Percentiles rank a stretch among this genome's conserved stretches.
phyloP scores from a whole-genome alignment of 495 filamentous ascomycete genomes.

The Talaromyces wortmannii region DNA sequence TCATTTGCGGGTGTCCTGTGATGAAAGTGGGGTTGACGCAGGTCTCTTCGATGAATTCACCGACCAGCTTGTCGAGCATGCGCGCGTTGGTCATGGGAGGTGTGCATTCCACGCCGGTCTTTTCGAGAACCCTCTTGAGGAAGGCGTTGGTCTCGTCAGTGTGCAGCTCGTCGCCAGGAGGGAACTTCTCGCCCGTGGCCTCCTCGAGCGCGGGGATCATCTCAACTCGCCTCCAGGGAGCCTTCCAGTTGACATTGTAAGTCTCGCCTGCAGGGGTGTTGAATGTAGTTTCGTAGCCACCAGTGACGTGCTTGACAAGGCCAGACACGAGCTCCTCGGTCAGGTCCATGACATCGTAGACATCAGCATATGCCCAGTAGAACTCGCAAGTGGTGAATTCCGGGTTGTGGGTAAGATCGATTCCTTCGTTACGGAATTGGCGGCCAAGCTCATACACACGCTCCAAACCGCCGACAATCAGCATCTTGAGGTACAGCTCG shows the following conservation, averaged over 20 bases:
- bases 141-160: conserved; percentile 82
- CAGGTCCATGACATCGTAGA: conserved; percentile 85
- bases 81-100: conserved; percentile 90
- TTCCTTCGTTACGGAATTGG: conserved; percentile 91
- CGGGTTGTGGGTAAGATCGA: conserved; percentile 96
- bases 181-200: conserved; percentile 88
- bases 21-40: conserved; percentile 98
- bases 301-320: conserved; percentile 87
- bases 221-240: conserved; percentile 86
- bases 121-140: conserved; percentile 75
- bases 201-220: conserved; percentile 96
- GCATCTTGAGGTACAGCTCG: conserved; percentile 92
- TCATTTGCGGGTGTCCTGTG: conserved; percentile 88
- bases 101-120: conserved; percentile 84
- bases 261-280: conserved; percentile 74
- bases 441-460: conserved; percentile 89
- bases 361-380: conserved; percentile 92
- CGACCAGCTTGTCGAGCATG: conserved; percentile 95
- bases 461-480: conserved; percentile 89
- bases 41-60: conserved; percentile 90
- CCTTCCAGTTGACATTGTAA: conserved; percentile 91
- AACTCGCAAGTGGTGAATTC: conserved; percentile 98
- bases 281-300: conserved; percentile 77
- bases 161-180: conserved; percentile 80
- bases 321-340: conserved; percentile 92